A percentile compares a stretch with the other conserved stretches of the same genome.
phyloP scores from a whole-genome alignment of 495 filamentous ascomycete species.

The Cairneyella variabilis region DNA sequence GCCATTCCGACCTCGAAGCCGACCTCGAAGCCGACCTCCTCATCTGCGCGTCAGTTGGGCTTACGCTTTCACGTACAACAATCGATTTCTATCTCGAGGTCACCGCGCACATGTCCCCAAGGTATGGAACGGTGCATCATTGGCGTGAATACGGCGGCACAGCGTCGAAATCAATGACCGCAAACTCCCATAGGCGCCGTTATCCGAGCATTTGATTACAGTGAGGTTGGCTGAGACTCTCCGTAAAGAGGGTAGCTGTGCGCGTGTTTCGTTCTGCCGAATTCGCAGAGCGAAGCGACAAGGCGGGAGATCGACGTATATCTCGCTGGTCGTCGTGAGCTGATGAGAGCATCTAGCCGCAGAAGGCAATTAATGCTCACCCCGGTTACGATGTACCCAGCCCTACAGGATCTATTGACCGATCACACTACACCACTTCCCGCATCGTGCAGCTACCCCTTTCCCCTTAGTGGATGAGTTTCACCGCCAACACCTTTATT shows the following conservation, averaged over 20 bases:
- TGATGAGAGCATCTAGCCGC: slow-evolving; percentile 8
- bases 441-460: background rate
- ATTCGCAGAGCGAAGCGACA: background rate
- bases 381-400: slow-evolving; percentile 1
- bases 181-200: slow-evolving; percentile 1
- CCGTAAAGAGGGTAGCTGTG: background rate
- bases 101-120: too few relatives aligned
- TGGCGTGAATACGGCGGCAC: slow-evolving; percentile 16
- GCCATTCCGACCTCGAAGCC: background rate
- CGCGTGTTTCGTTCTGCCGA: background rate
- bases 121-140: too few relatives aligned
- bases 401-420: slow-evolving; percentile 9
- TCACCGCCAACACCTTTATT: too few relatives aligned
- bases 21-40: too few relatives aligned
- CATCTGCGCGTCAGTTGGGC: too few relatives aligned
- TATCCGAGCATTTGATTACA: background rate
- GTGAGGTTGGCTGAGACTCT: background rate
- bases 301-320: slow-evolving; percentile 6
- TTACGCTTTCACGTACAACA: too few relatives aligned
- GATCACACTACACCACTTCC: slow-evolving; percentile 3
- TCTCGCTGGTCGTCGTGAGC: background rate
- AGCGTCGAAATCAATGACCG: background rate
- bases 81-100: too few relatives aligned
- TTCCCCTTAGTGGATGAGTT: background rate
- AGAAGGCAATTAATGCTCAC: slow-evolving; percentile 1